phyloP scores from a whole-genome alignment of 2,329 filamentous ascomycete genomes.

The Apiospora rasikravindrae region DNA sequence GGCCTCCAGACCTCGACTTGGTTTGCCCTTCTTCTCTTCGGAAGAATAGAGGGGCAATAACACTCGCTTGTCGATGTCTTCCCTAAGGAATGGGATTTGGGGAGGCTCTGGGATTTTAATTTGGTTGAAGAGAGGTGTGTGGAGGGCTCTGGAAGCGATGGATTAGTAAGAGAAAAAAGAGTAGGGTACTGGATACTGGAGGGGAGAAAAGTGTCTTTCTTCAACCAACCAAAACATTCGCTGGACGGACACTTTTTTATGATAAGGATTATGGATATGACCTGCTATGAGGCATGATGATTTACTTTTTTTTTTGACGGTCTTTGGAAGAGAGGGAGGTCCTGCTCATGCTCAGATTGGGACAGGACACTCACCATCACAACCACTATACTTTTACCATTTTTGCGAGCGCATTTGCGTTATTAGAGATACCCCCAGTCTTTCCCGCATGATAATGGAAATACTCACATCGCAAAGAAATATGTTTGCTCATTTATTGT shows the following conservation, averaged over 20 bases:
- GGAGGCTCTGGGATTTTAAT: slow-evolving; percentile 3
- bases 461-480: neutral
- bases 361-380: neutral
- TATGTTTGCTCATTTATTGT: neutral
- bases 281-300: slow-evolving; percentile 20
- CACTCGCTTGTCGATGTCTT: neutral
- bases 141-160: slow-evolving; percentile 33
- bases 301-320: neutral
- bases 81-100: neutral
- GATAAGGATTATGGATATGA: slow-evolving; percentile 10
- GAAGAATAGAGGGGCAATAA: slow-evolving; percentile 26
- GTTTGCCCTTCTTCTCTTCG: slow-evolving; percentile 22
- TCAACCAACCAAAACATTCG: neutral
- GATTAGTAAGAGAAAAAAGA: slow-evolving; percentile 21
- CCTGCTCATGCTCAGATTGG: neutral
- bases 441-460: slow-evolving; percentile 21
- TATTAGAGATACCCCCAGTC: slow-evolving; percentile 24
- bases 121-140: neutral
- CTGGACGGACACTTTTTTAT: slow-evolving; percentile 13
- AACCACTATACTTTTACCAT: neutral
- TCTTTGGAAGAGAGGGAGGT: neutral
- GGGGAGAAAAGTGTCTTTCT: slow-evolving; percentile 17
- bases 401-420: slow-evolving; percentile 22
- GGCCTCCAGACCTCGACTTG: slow-evolving; percentile 22
- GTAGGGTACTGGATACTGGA: neutral